A percentile compares a stretch with the other conserved stretches of the same genome.
These are phyloP conservation scores for Leccinum sublutescens DNA, from an alignment of 768 basidiomycete species.

Conservation along the genomic window DNA sequence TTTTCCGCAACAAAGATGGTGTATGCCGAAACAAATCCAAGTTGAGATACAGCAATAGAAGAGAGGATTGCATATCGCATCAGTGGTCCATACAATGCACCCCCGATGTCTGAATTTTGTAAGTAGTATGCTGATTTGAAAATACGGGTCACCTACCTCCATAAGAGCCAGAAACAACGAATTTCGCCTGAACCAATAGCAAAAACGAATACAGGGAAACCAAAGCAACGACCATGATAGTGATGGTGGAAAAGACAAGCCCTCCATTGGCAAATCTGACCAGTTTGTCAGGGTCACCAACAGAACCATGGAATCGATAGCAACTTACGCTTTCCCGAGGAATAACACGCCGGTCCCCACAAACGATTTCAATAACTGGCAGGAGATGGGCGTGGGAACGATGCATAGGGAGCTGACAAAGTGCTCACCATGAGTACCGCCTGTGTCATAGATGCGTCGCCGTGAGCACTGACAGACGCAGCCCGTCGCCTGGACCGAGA, in stretches of 20 bases:
- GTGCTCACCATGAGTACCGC: constrained; percentile 84
- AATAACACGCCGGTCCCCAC: constrained; percentile 96
- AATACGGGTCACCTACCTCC: constrained; percentile 58
- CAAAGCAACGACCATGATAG: constrained; percentile 40
- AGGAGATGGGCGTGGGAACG: not conserved
- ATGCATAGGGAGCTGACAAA: not conserved
- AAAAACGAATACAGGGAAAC: constrained; percentile 94
- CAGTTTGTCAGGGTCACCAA: constrained; percentile 5
- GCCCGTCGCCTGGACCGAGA: constrained; percentile 56
- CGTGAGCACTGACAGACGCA: constrained; percentile 59
- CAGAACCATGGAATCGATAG: not conserved
- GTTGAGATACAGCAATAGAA: constrained; percentile 86
- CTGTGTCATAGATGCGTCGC: constrained; percentile 88
- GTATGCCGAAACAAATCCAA: constrained; percentile 89
- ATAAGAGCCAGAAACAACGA: constrained; percentile 88
- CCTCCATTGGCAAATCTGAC: constrained; percentile 93
- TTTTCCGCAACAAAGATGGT: constrained; percentile 96
- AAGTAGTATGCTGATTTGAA: constrained; percentile 2
- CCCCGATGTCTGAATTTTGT: constrained; percentile 76
- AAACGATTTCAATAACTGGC: constrained; percentile 85
- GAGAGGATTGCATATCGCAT: constrained; percentile 88
- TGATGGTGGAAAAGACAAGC: constrained; percentile 72
- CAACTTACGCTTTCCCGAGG: constrained; percentile 80
- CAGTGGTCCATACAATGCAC: constrained; percentile 85
- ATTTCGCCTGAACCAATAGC: constrained; percentile 82